A percentile compares a stretch with the other conserved stretches of the same genome.
Evolutionary conservation across 2,329 filamentous ascomycete genomes (phyloP).

Genomic region (Calonectria crousiana): DNA sequence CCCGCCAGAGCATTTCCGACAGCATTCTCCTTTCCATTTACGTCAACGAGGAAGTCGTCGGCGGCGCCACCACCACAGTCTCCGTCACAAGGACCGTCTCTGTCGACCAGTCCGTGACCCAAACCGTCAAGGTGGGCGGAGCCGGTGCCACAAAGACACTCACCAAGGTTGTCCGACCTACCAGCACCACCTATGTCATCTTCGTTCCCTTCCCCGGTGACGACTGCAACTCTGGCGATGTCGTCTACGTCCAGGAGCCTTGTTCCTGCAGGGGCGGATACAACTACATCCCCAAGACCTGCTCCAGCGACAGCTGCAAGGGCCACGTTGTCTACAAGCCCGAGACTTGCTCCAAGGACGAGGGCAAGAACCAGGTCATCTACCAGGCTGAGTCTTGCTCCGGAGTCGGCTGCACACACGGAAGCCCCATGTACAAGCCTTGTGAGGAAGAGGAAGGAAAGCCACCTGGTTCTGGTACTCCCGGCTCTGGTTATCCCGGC

Average conservation of each 20-base stretch:
- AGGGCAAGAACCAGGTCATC: background rate
- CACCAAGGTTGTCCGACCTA: constrained; percentile 34
- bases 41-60: constrained; percentile 13
- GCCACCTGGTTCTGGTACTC: constrained; percentile 16
- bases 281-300: constrained; percentile 36
- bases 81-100: background rate
- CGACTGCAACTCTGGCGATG: constrained; percentile 30
- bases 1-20: constrained; percentile 34
- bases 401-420: constrained; percentile 2
- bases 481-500: constrained; percentile 19
- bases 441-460: constrained; percentile 27
- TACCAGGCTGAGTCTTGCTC: constrained; percentile 30
- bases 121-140: constrained; percentile 23
- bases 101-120: background rate
- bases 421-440: constrained; percentile 35
- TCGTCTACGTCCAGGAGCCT: constrained; percentile 34
- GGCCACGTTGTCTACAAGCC: constrained; percentile 41
- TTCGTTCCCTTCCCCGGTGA: constrained; percentile 34
- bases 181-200: constrained; percentile 29
- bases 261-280: constrained; percentile 37
- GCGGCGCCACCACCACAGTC: background rate
- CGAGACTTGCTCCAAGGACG: constrained; percentile 28
- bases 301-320: constrained; percentile 29
- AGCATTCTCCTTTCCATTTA: constrained; percentile 40
- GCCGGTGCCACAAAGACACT: constrained; percentile 32